A percentile compares a stretch with the other conserved stretches of the same genome.
phyloP scores from a whole-genome alignment of 2,329 filamentous ascomycete genomes.

The Tolypocladium guangdongense region DNA sequence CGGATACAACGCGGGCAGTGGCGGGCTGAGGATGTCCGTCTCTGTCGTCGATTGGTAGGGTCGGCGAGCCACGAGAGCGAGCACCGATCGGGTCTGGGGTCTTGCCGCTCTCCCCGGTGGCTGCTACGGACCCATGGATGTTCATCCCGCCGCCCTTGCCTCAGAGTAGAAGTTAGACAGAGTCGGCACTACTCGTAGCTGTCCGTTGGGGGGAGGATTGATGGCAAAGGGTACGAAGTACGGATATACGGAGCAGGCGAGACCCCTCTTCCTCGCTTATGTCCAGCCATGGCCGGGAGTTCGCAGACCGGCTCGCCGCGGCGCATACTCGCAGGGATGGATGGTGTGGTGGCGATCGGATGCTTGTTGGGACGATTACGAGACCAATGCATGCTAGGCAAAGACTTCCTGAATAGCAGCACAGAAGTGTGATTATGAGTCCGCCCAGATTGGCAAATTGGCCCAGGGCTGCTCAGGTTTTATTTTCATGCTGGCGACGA shows the following conservation, averaged over 20 bases:
- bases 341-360: background rate
- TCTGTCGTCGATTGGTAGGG: too few species aligned
- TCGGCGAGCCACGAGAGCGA: too few species aligned
- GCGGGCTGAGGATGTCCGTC: too few species aligned
- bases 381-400: too few species aligned
- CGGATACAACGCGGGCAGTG: too few species aligned
- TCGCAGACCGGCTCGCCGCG: background rate
- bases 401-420: too few species aligned
- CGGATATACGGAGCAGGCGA: background rate
- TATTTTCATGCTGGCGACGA: too few species aligned
- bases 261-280: background rate
- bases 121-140: background rate
- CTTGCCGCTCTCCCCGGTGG: too few species aligned
- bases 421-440: background rate
- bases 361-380: background rate
- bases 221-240: background rate
- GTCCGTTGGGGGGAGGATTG: background rate
- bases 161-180: background rate
- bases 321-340: background rate
- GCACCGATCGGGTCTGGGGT: background rate
- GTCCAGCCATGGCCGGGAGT: background rate
- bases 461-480: background rate
- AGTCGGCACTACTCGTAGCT: background rate
- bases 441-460: too few species aligned
- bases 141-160: background rate